A percentile compares a stretch with the other conserved stretches of the same genome.
Conservation (phyloP, 2,329 filamentous ascomycete species). For the Botrytis medusae region DNA sequence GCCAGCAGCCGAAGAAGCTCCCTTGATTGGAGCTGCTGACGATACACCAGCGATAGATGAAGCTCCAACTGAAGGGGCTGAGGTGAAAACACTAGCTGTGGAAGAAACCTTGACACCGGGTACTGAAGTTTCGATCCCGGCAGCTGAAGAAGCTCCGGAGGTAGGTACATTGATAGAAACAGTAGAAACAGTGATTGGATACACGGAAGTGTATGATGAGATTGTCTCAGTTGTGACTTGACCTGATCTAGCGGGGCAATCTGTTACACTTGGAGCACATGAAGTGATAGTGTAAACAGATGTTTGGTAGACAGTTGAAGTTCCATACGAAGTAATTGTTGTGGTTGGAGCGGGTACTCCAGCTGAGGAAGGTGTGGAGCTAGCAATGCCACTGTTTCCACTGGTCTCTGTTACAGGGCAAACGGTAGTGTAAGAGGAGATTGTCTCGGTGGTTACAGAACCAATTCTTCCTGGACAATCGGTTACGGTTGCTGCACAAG, state of each 20-base stretch:
- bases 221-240: slow-evolving; percentile 45
- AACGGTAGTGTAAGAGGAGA: slow-evolving; percentile 42
- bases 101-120: background rate
- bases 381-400: slow-evolving; percentile 24
- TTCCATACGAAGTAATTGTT: slow-evolving; percentile 32
- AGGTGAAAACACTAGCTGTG: background rate
- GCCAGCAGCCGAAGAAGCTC: background rate
- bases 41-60: background rate
- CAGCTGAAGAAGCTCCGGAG: background rate
- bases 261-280: slow-evolving; percentile 47
- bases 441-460: slow-evolving; percentile 41
- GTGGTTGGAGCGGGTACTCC: slow-evolving; percentile 10
- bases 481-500: slow-evolving; percentile 47
- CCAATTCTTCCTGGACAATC: slow-evolving; percentile 49
- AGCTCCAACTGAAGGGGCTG: no score
- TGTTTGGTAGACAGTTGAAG: slow-evolving; percentile 53
- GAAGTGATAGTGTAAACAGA: slow-evolving; percentile 52
- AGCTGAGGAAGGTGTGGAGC: slow-evolving; percentile 5
- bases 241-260: slow-evolving; percentile 50
- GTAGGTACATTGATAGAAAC: background rate
- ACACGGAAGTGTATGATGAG: slow-evolving; percentile 46
- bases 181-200: slow-evolving; percentile 25
- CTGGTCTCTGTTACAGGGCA: slow-evolving; percentile 42
- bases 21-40: background rate
- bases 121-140: background rate